Evolutionary conservation across 2,329 filamentous ascomycete genomes (phyloP).

Genomic region (Emericellopsis atlantica): DNA sequence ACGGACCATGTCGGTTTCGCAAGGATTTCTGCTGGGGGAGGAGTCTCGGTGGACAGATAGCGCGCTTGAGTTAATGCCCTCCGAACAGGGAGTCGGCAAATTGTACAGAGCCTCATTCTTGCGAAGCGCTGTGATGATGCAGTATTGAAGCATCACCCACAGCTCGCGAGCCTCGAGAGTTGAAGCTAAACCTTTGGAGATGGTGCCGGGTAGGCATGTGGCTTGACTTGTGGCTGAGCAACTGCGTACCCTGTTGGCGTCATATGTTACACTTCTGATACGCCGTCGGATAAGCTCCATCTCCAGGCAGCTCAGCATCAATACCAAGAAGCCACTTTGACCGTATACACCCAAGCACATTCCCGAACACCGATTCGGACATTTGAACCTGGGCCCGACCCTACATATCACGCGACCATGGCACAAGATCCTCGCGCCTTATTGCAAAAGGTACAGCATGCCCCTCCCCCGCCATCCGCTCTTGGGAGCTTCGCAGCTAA

Average conservation of each 20-base stretch:
- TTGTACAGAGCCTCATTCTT: conserved; percentile 10
- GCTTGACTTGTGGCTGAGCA: not conserved
- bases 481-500: conserved; percentile 3
- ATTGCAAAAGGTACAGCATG: conserved; percentile 55
- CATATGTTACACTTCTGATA: not conserved
- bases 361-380: no score
- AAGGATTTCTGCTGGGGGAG: conserved; percentile 33
- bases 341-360: no score
- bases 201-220: not conserved
- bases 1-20: conserved; percentile 75
- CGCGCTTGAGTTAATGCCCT: conserved; percentile 6
- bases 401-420: conserved; percentile 30
- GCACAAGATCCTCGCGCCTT: conserved; percentile 66
- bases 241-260: not conserved
- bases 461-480: conserved; percentile 9
- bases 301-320: not conserved
- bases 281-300: not conserved
- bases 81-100: conserved; percentile 15
- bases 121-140: conserved; percentile 9
- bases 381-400: not conserved
- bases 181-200: no score
- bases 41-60: conserved; percentile 3
- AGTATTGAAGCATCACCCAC: not conserved
- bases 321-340: not conserved
- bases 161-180: not conserved